Conservation (phyloP, 495 filamentous ascomycete species). For the Tetracladium setigerum region DNA sequence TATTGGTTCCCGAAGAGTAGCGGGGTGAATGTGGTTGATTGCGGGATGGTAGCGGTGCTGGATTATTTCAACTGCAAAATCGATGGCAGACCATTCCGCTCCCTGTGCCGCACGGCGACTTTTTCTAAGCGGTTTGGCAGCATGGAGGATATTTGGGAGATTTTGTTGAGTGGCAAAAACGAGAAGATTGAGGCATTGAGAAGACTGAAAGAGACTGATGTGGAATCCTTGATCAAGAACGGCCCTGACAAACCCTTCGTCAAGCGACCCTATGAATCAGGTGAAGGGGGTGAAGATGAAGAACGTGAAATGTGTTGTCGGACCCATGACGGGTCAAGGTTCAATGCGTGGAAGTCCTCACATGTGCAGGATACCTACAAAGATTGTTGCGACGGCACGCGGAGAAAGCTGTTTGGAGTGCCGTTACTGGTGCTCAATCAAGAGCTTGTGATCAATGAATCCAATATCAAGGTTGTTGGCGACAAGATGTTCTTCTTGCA, state of each 20-base stretch:
- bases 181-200: background rate
- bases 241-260: background rate
- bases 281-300: background rate
- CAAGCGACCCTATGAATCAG: background rate
- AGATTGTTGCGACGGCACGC: background rate
- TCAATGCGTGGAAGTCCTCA: background rate
- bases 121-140: background rate
- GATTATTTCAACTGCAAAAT: background rate
- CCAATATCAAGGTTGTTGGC: background rate
- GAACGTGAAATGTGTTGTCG: background rate
- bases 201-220: background rate
- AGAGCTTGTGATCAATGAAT: background rate
- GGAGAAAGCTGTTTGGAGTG: background rate
- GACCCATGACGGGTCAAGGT: background rate
- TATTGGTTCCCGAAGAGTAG: background rate
- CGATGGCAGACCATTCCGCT: background rate
- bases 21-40: background rate
- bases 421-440: background rate
- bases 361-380: background rate
- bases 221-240: background rate
- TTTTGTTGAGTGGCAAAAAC: background rate
- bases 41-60: background rate
- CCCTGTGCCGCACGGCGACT: background rate
- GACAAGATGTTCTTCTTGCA: background rate
- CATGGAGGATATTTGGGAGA: background rate